Conservation (phyloP, 306 rosid species). For the Spatholobus suberectus region DNA sequence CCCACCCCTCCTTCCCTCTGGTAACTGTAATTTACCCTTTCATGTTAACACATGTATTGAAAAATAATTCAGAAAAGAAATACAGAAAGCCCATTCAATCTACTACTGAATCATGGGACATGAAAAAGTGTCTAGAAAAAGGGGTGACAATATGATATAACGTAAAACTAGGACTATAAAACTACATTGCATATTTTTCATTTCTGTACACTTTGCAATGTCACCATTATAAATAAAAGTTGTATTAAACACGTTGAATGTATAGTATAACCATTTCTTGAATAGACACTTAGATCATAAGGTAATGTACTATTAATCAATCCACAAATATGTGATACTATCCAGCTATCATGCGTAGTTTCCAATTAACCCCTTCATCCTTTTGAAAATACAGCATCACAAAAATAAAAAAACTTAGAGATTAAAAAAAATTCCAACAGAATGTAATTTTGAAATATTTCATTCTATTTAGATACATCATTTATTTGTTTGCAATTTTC, state of each 20-base stretch:
- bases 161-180: not conserved
- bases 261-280: not conserved
- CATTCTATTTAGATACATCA: not conserved
- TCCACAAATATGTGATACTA: not conserved
- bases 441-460: not conserved
- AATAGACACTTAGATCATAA: not conserved
- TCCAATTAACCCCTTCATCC: not conserved
- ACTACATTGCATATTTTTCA: not conserved
- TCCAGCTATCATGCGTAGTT: not conserved
- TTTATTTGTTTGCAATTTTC: not conserved
- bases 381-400: no score
- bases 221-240: not conserved
- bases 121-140: conserved; percentile 10
- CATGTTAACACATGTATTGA: not conserved
- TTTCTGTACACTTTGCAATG: not conserved
- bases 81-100: not conserved
- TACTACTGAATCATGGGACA: conserved; percentile 13
- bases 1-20: not conserved
- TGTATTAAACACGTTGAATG: not conserved
- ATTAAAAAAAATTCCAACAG: not conserved
- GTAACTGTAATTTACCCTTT: not conserved
- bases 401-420: no score
- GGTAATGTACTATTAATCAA: not conserved
- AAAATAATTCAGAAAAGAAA: not conserved
- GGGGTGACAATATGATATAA: not conserved